Base-by-base conservation (phyloP, 805 yeast species). In the Pichia sporocuriosa region DNA sequence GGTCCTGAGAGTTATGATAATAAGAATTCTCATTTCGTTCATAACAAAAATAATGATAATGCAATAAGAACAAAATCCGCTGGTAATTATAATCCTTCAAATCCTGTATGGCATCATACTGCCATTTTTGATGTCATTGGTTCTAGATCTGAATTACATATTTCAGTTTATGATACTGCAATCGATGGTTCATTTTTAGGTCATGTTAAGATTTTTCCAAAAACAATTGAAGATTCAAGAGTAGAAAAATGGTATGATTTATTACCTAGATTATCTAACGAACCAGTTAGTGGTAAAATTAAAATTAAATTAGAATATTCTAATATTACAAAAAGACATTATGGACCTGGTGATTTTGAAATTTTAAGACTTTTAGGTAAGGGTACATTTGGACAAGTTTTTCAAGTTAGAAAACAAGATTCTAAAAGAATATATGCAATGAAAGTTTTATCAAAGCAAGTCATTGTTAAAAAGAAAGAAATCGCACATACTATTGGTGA, bases 401-500 rank as follows among this genome's bases (percentile, higher is more conserved):
- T 83, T 65, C 98, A 93, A 67, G 98, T 93, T 33, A 79, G 83
- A 49, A 93, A 90, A 72, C 74, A 73, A 52, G 97, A 93, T 59
- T 87, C 95, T 7, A 76, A 77, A 45, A 77, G 97, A 54, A 83
- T 93, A 44, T 93, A 93, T 61, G 98, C 98, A 31, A 93, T 93
- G 98, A 93, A 93, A 66, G 95, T 90, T 23, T 74, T 93, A 40
- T 84, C 95, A 21, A 93, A 93, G 63, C 89, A 89, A 61, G 90
- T 88, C 33, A 93, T 93, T 61, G 96, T 93, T 38, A 88, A 85
- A 63, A 93, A 93, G 72, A 90, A 90, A 63, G 98, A 93, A 66
- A 84, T 93, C 54, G 97, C 97, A 0, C 98, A 93, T 63, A 93
- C 98, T 3, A 87, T 93, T 55, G 97, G 97, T 26, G 98, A 93